Percentiles rank a stretch among this genome's conserved stretches.
Conservation (phyloP, 805 yeast species). For the Yarrowia phangngaensis region DNA sequence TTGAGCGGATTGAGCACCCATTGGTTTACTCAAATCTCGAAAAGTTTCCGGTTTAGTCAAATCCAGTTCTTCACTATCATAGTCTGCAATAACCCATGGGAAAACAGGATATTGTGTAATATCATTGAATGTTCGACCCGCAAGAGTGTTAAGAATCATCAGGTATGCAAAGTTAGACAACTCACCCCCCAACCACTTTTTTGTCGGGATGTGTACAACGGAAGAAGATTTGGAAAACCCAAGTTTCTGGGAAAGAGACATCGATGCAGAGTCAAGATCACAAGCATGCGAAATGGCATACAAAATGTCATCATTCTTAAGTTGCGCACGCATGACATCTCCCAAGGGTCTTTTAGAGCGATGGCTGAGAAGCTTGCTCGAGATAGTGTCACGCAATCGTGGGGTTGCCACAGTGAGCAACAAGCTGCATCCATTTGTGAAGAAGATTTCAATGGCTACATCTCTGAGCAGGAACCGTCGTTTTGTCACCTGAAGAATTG, state of each 20-base stretch:
- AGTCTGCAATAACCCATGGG: constrained; percentile 88
- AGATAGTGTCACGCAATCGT: constrained; percentile 9
- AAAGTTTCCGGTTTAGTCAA: constrained; percentile 56
- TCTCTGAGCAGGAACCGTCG: constrained; percentile 74
- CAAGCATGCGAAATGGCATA: constrained; percentile 24
- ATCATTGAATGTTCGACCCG: constrained; percentile 87
- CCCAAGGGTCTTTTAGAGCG: constrained; percentile 11
- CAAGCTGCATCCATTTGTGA: constrained; percentile 66
- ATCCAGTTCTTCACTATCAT: constrained; percentile 66
- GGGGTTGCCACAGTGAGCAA: constrained; percentile 60
- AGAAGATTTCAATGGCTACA: constrained; percentile 74
- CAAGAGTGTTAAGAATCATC: constrained; percentile 74
- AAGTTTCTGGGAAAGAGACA: constrained; percentile 12
- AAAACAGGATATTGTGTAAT: constrained; percentile 87
- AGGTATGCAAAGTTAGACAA: constrained; percentile 79
- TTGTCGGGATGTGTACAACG: constrained; percentile 44
- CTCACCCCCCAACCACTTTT: constrained; percentile 71
- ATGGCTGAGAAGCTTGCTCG: constrained; percentile 12
- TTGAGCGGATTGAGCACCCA: constrained; percentile 75
- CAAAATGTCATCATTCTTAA: constrained; percentile 15
- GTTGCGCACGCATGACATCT: constrained; percentile 11
- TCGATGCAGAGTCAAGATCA: constrained; percentile 14
- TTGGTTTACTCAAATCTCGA: constrained; percentile 78
- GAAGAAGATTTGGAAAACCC: constrained; percentile 15
- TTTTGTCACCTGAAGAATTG: constrained; percentile 62